phyloP scores from a whole-genome alignment of 2,329 filamentous ascomycete genomes.

The Ceratocystis huliohia region DNA sequence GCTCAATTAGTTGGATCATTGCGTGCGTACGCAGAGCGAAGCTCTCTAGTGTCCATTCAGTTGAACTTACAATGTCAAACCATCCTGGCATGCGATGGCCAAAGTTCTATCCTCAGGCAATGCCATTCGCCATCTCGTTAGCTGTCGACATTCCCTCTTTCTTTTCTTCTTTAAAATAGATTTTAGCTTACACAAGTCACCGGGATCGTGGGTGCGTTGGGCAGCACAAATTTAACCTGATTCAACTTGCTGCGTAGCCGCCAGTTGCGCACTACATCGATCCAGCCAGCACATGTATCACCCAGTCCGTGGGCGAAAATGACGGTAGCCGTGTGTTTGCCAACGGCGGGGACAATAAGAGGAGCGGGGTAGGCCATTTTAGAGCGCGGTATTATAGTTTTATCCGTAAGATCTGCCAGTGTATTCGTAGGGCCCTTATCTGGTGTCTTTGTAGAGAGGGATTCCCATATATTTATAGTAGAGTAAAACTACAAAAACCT shows the following conservation, averaged over 20 bases:
- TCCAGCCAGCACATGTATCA: constrained; percentile 69
- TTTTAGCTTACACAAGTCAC: constrained; percentile 56
- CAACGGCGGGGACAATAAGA: constrained; percentile 65
- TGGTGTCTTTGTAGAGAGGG: neutral
- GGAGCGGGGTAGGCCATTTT: constrained; percentile 30
- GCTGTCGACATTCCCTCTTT: neutral
- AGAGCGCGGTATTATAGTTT: neutral
- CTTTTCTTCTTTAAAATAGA: neutral
- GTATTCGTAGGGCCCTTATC: too few relatives aligned
- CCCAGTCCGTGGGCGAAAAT: constrained; percentile 91
- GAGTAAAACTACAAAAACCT: neutral
- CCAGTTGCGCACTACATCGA: constrained; percentile 76
- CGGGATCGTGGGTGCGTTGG: constrained; percentile 75
- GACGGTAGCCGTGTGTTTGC: constrained; percentile 80
- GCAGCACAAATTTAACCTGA: constrained; percentile 88
- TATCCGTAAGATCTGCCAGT: neutral
- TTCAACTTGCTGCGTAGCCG: constrained; percentile 65
- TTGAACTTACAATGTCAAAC: constrained; percentile 60
- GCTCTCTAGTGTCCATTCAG: neutral
- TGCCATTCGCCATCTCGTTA: neutral
- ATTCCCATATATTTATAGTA: neutral
- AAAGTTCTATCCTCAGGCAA: constrained; percentile 43
- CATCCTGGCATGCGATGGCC: constrained; percentile 76
- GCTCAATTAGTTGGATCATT: too few relatives aligned
- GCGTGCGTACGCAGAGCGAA: too few relatives aligned